A percentile compares a stretch with the other conserved stretches of the same genome.
Evolutionary conservation across 2,329 filamentous ascomycete genomes (phyloP).

Genomic region (Fusarium sp.): DNA sequence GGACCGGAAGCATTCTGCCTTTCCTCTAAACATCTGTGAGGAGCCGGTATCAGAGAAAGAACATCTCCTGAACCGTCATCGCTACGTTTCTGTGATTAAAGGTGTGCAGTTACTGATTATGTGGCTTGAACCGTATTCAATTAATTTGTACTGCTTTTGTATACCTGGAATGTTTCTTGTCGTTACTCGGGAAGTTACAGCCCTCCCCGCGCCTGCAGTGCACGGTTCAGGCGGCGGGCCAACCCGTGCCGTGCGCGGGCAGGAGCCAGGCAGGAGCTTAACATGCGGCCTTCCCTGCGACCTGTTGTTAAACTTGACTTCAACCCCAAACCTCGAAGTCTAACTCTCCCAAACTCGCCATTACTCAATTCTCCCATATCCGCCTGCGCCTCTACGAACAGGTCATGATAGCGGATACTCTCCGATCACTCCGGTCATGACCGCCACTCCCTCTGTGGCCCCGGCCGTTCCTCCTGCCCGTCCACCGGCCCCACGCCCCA

Average conservation of each 20-base stretch:
- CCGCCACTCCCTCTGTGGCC: constrained; percentile 39
- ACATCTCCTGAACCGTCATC: constrained; percentile 24
- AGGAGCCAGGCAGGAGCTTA: constrained; percentile 35
- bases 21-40: neutral
- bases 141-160: neutral
- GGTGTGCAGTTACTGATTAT: neutral
- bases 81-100: constrained; percentile 2
- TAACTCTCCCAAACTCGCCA: constrained; percentile 11
- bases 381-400: constrained; percentile 7
- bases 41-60: constrained; percentile 20
- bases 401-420: constrained; percentile 48
- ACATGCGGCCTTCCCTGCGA: constrained; percentile 43
- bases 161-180: constrained; percentile 21
- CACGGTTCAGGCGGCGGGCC: constrained; percentile 42
- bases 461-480: constrained; percentile 42
- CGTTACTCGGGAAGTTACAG: constrained; percentile 13
- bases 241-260: constrained; percentile 41
- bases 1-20: constrained; percentile 13
- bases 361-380: neutral
- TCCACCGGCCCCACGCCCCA: constrained; percentile 43
- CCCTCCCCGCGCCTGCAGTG: constrained; percentile 33
- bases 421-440: constrained; percentile 48
- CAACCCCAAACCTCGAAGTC: constrained; percentile 12
- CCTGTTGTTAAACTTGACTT: constrained; percentile 43
- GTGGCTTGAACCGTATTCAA: constrained; percentile 14